Percentiles rank a stretch among this genome's conserved stretches.
These are phyloP conservation scores for Teunomyces tritomae DNA, from an alignment of 805 yeast species.

Conservation along the genomic window DNA sequence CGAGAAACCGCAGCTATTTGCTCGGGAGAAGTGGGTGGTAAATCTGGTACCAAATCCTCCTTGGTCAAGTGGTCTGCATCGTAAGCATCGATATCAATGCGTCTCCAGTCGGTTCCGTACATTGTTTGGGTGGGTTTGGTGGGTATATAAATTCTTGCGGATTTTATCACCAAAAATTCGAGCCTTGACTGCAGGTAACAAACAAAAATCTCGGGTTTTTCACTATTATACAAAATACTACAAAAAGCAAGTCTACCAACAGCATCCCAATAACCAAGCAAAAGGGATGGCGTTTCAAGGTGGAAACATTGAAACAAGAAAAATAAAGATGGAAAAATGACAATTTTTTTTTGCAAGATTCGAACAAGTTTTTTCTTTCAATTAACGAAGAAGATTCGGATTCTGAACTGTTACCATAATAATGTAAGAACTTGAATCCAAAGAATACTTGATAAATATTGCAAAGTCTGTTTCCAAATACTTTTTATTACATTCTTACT, in stretches of 20 bases:
- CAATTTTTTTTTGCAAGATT: no score
- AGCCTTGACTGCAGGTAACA: not conserved
- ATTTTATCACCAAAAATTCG: not conserved
- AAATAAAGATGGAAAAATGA: no score
- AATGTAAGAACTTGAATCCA: not conserved
- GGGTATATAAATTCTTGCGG: not conserved
- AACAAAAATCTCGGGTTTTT: not conserved
- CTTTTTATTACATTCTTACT: not conserved
- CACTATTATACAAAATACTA: not conserved
- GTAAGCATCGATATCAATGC: slow-evolving; percentile 88
- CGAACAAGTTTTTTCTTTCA: no score
- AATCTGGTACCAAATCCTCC: slow-evolving; percentile 60
- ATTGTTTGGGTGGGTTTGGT: not conserved
- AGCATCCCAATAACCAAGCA: not conserved
- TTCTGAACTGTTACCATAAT: not conserved
- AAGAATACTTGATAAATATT: no score
- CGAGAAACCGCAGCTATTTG: slow-evolving; percentile 56
- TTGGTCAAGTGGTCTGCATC: slow-evolving; percentile 76
- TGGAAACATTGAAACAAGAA: no score
- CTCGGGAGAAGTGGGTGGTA: slow-evolving; percentile 39
- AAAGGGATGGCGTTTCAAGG: not conserved
- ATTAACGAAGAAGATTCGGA: no score
- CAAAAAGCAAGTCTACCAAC: not conserved
- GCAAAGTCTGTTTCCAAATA: no score
- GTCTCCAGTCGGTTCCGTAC: slow-evolving; percentile 66